Evolutionary conservation across 176 grass and related monocot species (phyloP), one percentile per base, ranked within the genome.

Genomic region (Tuctoria greenei): DNA sequence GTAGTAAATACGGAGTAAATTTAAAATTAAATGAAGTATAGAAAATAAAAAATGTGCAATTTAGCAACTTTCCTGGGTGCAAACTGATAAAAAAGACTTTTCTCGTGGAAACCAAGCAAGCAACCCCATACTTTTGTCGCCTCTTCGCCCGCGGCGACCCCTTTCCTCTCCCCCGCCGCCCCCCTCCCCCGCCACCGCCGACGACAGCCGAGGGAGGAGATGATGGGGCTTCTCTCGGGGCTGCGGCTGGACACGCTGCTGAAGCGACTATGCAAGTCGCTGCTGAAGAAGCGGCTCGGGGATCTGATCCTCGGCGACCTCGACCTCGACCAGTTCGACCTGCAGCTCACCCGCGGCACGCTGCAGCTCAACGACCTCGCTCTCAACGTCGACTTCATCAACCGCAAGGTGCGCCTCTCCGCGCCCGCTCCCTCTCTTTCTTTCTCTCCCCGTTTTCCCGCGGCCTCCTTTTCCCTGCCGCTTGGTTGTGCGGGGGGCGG

Each of bases 241-340:
- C 68, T 94, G 6, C 86, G 73, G 11, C 51, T 84, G n/a, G 62
- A 64, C 61, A 90, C 73, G 41, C 74, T 89, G 44, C 54, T 99
- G 73, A 99, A 99, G 89, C 86, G 91, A 52, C 66, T 94, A 4
- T 99, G 91, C 73, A 94, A 92, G 78, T 93, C 92, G 76, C 84
- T 99, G 17, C 60, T 99, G 54, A 99, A 95, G 91, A 99, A 95
- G 84, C 84, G 88, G 80, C 83, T 99, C 6, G 95, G 95, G 63
- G 91, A 99, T 77, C 75, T 99, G 72, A 73, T 99, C 77, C 87
- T 99, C 25, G 95, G 95, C 27, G 95, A 99, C 27, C 73, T 99
- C 72, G 95, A 95, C 72, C 89, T 99, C 79, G 89, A 92, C 49
- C 95, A 95, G 87, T 76, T 99, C 77, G 91, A 99, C 73, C 80